A percentile compares a stretch with the other conserved stretches of the same genome.
Conservation (phyloP, 495 filamentous ascomycete genomes). For the Podospora sp. region DNA sequence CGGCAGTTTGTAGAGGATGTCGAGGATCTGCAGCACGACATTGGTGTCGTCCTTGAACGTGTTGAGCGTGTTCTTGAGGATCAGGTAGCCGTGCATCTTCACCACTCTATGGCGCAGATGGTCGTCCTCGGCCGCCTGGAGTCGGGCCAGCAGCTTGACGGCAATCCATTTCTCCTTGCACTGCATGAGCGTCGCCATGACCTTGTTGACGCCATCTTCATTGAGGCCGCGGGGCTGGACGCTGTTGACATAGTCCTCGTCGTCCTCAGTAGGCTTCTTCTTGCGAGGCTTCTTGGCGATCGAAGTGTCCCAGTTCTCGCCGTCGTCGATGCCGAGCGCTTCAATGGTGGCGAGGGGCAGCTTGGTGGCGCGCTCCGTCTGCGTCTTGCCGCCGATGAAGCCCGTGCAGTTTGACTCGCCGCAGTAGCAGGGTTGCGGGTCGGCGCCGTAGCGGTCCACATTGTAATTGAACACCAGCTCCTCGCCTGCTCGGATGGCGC, state of each 20-base stretch:
- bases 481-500: constrained; percentile 82
- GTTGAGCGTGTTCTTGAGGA: constrained; percentile 80
- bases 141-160: constrained; percentile 87
- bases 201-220: constrained; percentile 88
- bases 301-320: constrained; percentile 86
- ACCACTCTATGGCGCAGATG: constrained; percentile 85
- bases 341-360: constrained; percentile 88
- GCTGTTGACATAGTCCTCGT: constrained; percentile 95
- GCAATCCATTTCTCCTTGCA: constrained; percentile 99
- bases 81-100: constrained; percentile 95
- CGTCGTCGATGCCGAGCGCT: constrained; percentile 92
- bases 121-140: constrained; percentile 89
- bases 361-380: constrained; percentile 94
- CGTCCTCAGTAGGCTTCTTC: constrained; percentile 92
- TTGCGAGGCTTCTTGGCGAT: constrained; percentile 86
- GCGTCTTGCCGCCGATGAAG: constrained; percentile 95
- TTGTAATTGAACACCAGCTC: constrained; percentile 99
- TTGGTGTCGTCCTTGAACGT: constrained; percentile 88
- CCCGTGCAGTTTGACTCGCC: constrained; percentile 93
- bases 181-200: constrained; percentile 98
- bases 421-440: constrained; percentile 96
- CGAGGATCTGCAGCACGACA: constrained; percentile 83
- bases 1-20: constrained; percentile 86
- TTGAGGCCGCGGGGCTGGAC: constrained; percentile 81
- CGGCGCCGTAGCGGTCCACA: constrained; percentile 95